Conservation (phyloP, 192 early-diverging fungal species). For the Umbelopsis sp. region DNA sequence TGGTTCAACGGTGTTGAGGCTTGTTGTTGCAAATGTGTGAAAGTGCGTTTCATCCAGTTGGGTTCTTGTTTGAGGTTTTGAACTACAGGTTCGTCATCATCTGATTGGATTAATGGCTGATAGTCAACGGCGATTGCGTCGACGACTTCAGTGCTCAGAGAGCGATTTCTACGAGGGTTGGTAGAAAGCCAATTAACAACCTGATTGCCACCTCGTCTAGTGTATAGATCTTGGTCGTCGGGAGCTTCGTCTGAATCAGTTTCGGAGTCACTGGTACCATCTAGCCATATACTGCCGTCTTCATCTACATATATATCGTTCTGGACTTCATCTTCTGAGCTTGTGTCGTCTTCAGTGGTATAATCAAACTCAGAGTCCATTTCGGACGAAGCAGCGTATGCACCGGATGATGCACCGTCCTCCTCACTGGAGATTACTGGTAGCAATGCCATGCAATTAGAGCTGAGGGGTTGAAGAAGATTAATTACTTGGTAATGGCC, state of each 20-base stretch:
- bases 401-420: constrained; percentile 9
- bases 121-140: constrained; percentile 29
- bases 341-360: constrained; percentile 21
- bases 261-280: neutral
- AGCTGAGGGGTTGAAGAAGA: constrained; percentile 9
- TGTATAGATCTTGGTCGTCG: neutral
- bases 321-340: neutral
- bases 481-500: constrained; percentile 2
- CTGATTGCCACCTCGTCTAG: neutral
- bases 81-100: constrained; percentile 14
- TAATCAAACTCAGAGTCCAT: constrained; percentile 20
- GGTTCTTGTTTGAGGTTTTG: constrained; percentile 9
- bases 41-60: constrained; percentile 38
- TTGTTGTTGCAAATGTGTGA: constrained; percentile 34
- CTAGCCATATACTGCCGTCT: constrained; percentile 6
- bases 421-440: constrained; percentile 12
- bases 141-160: constrained; percentile 20
- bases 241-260: neutral
- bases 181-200: constrained; percentile 12
- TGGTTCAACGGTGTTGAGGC: constrained; percentile 11
- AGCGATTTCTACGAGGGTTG: neutral
- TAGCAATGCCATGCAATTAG: neutral
- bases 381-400: constrained; percentile 21
- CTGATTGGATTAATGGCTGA: constrained; percentile 9
- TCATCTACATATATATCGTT: constrained; percentile 2